Conservation (phyloP, 805 yeast species). For the Candida ulmi region DNA sequence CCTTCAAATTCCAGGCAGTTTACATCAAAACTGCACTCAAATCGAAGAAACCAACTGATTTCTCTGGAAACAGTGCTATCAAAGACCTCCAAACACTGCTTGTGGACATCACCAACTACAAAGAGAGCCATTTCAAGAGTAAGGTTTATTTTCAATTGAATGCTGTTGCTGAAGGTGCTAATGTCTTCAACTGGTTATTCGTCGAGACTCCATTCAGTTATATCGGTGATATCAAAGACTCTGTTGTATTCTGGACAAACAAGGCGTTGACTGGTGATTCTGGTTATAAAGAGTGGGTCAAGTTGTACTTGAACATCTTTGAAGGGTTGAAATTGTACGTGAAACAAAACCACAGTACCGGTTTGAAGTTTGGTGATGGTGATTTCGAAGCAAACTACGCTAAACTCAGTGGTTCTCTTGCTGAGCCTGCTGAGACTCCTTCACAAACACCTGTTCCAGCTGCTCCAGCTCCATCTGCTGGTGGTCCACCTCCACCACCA, state of each 20-base stretch:
- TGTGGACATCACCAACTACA: constrained; percentile 50
- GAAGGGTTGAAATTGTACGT: constrained; percentile 69
- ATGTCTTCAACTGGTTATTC: constrained; percentile 88
- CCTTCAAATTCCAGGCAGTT: constrained; percentile 51
- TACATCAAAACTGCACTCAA: constrained; percentile 55
- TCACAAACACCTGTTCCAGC: constrained; percentile 57
- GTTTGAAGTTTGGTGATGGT: constrained; percentile 71
- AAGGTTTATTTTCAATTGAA: constrained; percentile 65
- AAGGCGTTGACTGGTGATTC: constrained; percentile 58
- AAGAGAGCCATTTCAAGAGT: constrained; percentile 72
- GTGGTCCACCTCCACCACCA: constrained; percentile 81
- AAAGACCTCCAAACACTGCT: constrained; percentile 64
- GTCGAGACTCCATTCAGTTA: constrained; percentile 68
- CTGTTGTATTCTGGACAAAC: constrained; percentile 92
- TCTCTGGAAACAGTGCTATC: constrained; percentile 49
- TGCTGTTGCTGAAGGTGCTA: constrained; percentile 83
- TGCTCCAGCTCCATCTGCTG: constrained; percentile 86
- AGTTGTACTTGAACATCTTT: constrained; percentile 53
- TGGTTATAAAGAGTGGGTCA: constrained; percentile 78
- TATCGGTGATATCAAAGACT: constrained; percentile 80
- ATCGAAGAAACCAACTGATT: constrained; percentile 59
- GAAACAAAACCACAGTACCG: constrained; percentile 74
- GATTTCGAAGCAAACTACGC: constrained; percentile 47
- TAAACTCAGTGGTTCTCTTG: constrained; percentile 26
- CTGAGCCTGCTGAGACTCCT: constrained; percentile 29